These are phyloP conservation scores for Metschnikowia drakensbergensis DNA, from an alignment of 805 yeast species.

Conservation along the genomic window DNA sequence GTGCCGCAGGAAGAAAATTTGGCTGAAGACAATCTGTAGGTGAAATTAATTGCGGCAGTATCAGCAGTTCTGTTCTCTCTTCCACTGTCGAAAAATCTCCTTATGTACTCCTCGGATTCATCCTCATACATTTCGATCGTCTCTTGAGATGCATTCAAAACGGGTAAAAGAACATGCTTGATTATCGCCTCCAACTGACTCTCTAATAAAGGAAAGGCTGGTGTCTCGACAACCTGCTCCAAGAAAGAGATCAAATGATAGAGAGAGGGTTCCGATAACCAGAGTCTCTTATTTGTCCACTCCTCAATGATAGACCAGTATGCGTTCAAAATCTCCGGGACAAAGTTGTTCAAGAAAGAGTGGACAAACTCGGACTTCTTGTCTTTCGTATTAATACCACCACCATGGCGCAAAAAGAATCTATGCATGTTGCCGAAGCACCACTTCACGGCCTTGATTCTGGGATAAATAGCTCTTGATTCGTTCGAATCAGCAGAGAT, in stretches of 20 bases:
- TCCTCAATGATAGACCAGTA: conserved; percentile 42
- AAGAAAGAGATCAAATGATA: conserved; percentile 42
- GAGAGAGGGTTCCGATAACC: conserved; percentile 40
- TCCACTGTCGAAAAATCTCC: conserved; percentile 44
- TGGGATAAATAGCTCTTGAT: conserved; percentile 35
- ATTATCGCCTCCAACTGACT: conserved; percentile 40
- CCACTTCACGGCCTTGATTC: conserved; percentile 43
- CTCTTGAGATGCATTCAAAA: conserved; percentile 35
- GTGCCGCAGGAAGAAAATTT: conserved; percentile 38
- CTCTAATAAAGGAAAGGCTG: conserved; percentile 34
- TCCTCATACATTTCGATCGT: conserved; percentile 43
- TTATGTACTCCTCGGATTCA: conserved; percentile 43
- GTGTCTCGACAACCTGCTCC: conserved; percentile 40
- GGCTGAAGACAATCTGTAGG: conserved; percentile 35
- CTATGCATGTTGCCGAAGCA: conserved; percentile 42
- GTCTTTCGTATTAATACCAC: conserved; percentile 36
- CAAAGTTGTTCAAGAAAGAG: conserved; percentile 33
- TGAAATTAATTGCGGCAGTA: conserved; percentile 47
- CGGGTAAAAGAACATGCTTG: conserved; percentile 39
- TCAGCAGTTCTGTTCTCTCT: conserved; percentile 48
- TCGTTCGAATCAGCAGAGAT: conserved; percentile 31
- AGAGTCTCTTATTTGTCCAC: conserved; percentile 37
- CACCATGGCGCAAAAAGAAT: conserved; percentile 42
- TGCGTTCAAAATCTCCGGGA: conserved; percentile 40
- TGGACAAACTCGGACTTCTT: conserved; percentile 28